Conservation (phyloP, 306 rosid species). For the Begonia fuchsioides region DNA sequence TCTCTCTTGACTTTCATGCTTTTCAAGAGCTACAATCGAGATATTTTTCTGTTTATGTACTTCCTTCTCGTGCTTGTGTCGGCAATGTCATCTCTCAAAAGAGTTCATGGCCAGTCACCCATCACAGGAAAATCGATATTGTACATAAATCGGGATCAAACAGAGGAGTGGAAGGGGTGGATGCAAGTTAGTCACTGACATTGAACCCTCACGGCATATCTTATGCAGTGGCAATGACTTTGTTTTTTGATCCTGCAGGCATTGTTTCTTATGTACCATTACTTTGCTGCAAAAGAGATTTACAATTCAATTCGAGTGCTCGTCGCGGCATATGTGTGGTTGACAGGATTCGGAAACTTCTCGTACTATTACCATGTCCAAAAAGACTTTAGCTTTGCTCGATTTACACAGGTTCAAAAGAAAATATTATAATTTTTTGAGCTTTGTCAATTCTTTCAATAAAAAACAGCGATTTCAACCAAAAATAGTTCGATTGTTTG, state of each 20-base stretch:
- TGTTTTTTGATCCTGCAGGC: conserved; percentile 27
- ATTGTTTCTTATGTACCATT: conserved; percentile 88
- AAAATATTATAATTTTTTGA: too few relatives aligned
- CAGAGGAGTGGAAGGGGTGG: conserved; percentile 99
- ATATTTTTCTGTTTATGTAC: conserved; percentile 73
- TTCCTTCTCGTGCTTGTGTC: conserved; percentile 84
- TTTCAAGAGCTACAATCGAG: conserved; percentile 90
- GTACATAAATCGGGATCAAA: conserved; percentile 91
- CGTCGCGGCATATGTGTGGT: conserved; percentile 93
- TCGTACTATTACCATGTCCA: conserved; percentile 72
- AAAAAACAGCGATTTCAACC: too few relatives aligned
- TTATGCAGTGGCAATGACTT: not conserved
- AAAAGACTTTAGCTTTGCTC: conserved; percentile 80
- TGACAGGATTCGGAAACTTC: conserved; percentile 98
- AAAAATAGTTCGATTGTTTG: conserved; percentile 19
- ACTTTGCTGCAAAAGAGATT: conserved; percentile 76
- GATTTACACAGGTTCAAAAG: conserved; percentile 9
- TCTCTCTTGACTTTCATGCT: conserved; percentile 11
- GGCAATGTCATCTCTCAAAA: conserved; percentile 65
- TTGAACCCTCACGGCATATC: not conserved
- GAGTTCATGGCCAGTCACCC: conserved; percentile 76
- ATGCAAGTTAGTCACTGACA: conserved; percentile 66
- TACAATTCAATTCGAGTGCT: conserved; percentile 73
- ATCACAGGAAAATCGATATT: conserved; percentile 74
- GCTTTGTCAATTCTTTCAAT: too few relatives aligned